phyloP scores from a whole-genome alignment of 2,329 filamentous ascomycete genomes.

The Aspergillus hortae region DNA sequence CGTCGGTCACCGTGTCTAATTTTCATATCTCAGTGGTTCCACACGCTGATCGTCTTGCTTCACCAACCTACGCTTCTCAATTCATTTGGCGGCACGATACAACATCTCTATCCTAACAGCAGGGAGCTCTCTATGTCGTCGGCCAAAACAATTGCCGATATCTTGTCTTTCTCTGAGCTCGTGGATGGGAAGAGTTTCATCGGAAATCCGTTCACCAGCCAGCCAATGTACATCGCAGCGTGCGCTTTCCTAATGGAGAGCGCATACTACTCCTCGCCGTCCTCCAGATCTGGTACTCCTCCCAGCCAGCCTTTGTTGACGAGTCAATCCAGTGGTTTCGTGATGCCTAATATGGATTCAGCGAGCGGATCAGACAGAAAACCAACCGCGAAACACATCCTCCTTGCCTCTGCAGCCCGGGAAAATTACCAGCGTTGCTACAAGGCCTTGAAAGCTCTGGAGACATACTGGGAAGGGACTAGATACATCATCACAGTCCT shows the following conservation, averaged over 20 bases:
- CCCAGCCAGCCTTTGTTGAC: slow-evolving; percentile 31
- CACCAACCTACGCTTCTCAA: slow-evolving; percentile 81
- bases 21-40: slow-evolving; percentile 61
- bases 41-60: slow-evolving; percentile 77
- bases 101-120: slow-evolving; percentile 74
- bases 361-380: slow-evolving; percentile 26
- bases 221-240: slow-evolving; percentile 87
- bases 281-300: slow-evolving; percentile 59
- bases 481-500: slow-evolving; percentile 83
- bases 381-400: slow-evolving; percentile 60
- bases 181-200: slow-evolving; percentile 83
- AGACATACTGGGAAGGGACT: slow-evolving; percentile 80
- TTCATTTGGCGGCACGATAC: slow-evolving; percentile 65
- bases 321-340: slow-evolving; percentile 32
- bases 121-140: slow-evolving; percentile 81
- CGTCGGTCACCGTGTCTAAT: not conserved
- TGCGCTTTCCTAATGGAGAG: slow-evolving; percentile 86
- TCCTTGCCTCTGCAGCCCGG: slow-evolving; percentile 75
- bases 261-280: slow-evolving; percentile 63
- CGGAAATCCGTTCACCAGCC: slow-evolving; percentile 83
- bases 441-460: slow-evolving; percentile 74
- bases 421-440: slow-evolving; percentile 87
- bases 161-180: slow-evolving; percentile 78
- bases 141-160: slow-evolving; percentile 87
- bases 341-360: slow-evolving; percentile 31